These are phyloP conservation scores for Biscogniauxia mediterranea DNA, from an alignment of 2,329 filamentous ascomycete species.

Conservation along the genomic window DNA sequence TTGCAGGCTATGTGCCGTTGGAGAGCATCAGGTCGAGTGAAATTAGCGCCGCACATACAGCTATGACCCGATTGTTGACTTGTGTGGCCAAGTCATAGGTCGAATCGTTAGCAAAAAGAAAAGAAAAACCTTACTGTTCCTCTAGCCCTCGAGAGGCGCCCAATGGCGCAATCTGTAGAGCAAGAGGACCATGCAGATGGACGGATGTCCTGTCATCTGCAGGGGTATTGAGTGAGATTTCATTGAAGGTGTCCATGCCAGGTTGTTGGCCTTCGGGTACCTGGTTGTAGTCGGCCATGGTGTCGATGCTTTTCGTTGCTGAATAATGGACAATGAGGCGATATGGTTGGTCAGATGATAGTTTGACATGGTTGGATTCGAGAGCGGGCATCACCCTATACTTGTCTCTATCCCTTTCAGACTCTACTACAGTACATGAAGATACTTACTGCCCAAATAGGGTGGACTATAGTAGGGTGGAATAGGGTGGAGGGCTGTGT, in stretches of 20 bases:
- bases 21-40: slow-evolving; percentile 9
- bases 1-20: slow-evolving; percentile 14
- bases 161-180: background rate
- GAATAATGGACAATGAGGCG: background rate
- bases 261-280: slow-evolving; percentile 1
- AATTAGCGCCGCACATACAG: slow-evolving; percentile 4
- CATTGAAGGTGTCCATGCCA: background rate
- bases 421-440: too few species aligned
- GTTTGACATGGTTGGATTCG: too few species aligned
- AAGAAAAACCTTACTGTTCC: slow-evolving; percentile 10
- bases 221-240: background rate
- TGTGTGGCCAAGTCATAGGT: too few species aligned
- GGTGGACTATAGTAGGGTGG: too few species aligned
- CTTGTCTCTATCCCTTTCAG: background rate
- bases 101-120: background rate
- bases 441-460: too few species aligned
- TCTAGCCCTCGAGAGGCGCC: background rate
- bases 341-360: background rate
- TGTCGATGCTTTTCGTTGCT: background rate
- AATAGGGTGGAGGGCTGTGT: too few species aligned
- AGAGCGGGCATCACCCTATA: background rate
- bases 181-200: background rate
- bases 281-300: slow-evolving; percentile 8
- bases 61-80: too few species aligned
- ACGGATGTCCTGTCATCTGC: background rate